phyloP scores from a whole-genome alignment of 441 rosid species.

The Pelargonium citronellum region DNA sequence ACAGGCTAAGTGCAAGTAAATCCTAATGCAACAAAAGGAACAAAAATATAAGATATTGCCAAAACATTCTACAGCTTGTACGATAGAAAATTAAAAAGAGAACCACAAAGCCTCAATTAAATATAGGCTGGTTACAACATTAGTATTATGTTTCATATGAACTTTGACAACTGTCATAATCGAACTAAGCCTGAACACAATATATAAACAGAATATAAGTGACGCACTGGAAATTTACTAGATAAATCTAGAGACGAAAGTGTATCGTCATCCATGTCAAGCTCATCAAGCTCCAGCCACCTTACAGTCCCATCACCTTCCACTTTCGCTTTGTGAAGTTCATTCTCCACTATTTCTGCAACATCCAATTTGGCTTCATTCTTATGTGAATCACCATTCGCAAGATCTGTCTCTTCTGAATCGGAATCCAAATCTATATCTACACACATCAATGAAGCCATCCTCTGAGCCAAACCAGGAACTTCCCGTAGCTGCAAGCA shows the following conservation, averaged over 20 bases:
- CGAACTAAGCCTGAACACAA: neutral
- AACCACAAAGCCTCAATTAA: neutral
- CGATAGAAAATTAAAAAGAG: neutral
- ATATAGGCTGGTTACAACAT: neutral
- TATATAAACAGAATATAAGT: slow-evolving; percentile 1
- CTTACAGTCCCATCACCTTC: slow-evolving; percentile 42
- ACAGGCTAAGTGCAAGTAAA: slow-evolving; percentile 70
- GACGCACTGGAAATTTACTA: slow-evolving; percentile 52
- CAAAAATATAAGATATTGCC: neutral
- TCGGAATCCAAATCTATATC: slow-evolving; percentile 37
- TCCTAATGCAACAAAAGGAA: slow-evolving; percentile 41
- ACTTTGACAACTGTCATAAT: neutral
- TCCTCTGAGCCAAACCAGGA: slow-evolving; percentile 80
- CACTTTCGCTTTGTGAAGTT: slow-evolving; percentile 43
- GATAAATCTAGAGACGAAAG: slow-evolving; percentile 55
- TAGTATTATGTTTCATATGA: neutral
- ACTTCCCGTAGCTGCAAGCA: slow-evolving; percentile 67
- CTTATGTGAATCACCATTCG: slow-evolving; percentile 21
- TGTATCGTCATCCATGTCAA: slow-evolving; percentile 48
- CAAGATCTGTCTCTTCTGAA: slow-evolving; percentile 28
- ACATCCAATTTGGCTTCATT: slow-evolving; percentile 31
- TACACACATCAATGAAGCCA: slow-evolving; percentile 87
- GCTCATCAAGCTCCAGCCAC: slow-evolving; percentile 90
- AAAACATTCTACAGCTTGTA: neutral
- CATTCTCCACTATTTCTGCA: slow-evolving; percentile 44